Evolutionary conservation across 345 rosid genomes (phyloP).

Genomic region (Bretschneidera sinensis): DNA sequence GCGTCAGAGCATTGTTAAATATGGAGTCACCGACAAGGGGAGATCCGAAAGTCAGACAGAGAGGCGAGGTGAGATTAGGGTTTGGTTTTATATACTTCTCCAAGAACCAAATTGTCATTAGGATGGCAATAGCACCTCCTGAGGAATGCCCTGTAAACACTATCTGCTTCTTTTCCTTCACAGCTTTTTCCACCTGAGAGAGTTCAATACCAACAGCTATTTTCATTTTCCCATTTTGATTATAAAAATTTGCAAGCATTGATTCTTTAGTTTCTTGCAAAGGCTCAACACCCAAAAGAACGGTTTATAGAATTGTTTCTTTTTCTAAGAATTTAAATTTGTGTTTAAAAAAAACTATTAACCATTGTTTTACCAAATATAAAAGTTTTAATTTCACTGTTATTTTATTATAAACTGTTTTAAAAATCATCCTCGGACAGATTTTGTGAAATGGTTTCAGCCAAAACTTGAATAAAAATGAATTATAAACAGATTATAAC

Average conservation of each 20-base stretch:
- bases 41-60: slow-evolving; percentile 79
- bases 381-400: too few relatives aligned
- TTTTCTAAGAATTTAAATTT: too few relatives aligned
- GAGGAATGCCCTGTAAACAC: slow-evolving; percentile 83
- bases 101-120: slow-evolving; percentile 63
- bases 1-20: slow-evolving; percentile 57
- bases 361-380: too few relatives aligned
- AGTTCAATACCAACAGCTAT: neutral
- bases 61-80: slow-evolving; percentile 14
- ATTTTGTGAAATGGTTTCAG: too few relatives aligned
- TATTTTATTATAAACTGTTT: too few relatives aligned
- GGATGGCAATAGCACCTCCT: slow-evolving; percentile 72
- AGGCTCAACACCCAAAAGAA: neutral
- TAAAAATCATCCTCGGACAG: too few relatives aligned
- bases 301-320: too few relatives aligned
- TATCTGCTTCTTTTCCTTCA: slow-evolving; percentile 30
- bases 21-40: slow-evolving; percentile 64
- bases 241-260: too few relatives aligned
- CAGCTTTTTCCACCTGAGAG: slow-evolving; percentile 47
- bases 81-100: slow-evolving; percentile 23
- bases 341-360: too few relatives aligned
- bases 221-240: neutral
- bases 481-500: too few relatives aligned
- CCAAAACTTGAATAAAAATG: too few relatives aligned
- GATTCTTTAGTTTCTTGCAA: neutral